A percentile compares a stretch with the other conserved stretches of the same genome.
These are phyloP conservation scores for Neurospora pannonica DNA, from an alignment of 495 filamentous ascomycete species.

Conservation along the genomic window DNA sequence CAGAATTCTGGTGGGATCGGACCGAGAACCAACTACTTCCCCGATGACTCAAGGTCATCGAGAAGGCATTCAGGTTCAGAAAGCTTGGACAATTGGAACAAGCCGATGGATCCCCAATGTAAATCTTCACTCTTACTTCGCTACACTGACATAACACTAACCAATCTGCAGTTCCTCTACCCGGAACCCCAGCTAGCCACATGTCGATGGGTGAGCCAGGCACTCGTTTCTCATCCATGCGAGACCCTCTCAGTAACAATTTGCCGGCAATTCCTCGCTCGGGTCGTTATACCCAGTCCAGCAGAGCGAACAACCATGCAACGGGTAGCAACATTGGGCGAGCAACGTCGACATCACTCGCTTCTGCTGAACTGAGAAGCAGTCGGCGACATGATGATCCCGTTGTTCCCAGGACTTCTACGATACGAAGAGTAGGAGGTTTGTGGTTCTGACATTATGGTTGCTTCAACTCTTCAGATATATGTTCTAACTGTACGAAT, in stretches of 20 bases:
- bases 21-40: not conserved
- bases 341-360: not conserved
- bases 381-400: not conserved
- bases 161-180: not conserved
- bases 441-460: not conserved
- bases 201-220: not conserved
- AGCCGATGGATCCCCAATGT: conserved; percentile 3
- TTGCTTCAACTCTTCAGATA: not conserved
- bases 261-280: not conserved
- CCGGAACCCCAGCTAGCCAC: not conserved
- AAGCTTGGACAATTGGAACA: conserved; percentile 1
- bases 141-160: not conserved
- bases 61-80: not conserved
- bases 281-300: not conserved
- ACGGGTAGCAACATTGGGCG: not conserved
- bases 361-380: not conserved
- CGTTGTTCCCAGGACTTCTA: not conserved
- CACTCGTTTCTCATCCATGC: not conserved
- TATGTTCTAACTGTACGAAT: not conserved
- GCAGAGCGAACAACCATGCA: not conserved
- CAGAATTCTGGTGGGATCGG: not conserved
- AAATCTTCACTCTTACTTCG: not conserved
- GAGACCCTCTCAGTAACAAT: not conserved
- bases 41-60: not conserved
- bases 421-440: not conserved